These are phyloP conservation scores for Hypoxylon sp. DNA, from an alignment of 2,329 filamentous ascomycete genomes.

Conservation along the genomic window DNA sequence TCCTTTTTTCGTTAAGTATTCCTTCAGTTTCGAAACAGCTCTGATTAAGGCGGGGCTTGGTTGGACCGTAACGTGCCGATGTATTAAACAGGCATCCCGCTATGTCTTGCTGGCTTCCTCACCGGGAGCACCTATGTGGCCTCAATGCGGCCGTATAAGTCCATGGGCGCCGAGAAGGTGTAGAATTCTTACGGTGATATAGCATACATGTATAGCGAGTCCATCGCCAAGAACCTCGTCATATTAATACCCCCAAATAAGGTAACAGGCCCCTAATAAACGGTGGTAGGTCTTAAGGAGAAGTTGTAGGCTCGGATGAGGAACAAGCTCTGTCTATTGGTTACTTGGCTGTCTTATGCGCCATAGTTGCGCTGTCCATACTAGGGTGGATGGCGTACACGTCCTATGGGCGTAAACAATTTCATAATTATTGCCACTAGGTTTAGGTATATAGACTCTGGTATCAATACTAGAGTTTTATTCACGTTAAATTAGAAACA, in stretches of 20 bases:
- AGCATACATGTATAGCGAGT: constrained; percentile 73
- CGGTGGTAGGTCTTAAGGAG: constrained; percentile 58
- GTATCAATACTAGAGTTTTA: too few species aligned
- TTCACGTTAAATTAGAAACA: too few species aligned
- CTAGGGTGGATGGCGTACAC: too few species aligned
- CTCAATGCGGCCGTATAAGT: constrained; percentile 74
- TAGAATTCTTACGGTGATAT: constrained; percentile 68
- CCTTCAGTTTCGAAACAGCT: not conserved
- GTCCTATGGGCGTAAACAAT: too few species aligned
- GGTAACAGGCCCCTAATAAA: constrained; percentile 56
- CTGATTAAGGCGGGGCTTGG: constrained; percentile 46
- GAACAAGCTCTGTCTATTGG: constrained; percentile 46
- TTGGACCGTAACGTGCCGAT: constrained; percentile 69
- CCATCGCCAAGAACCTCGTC: constrained; percentile 71
- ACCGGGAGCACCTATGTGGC: constrained; percentile 69
- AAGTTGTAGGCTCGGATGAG: constrained; percentile 56
- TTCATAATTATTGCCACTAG: too few species aligned
- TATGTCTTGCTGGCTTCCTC: constrained; percentile 72
- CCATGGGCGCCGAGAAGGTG: too few species aligned
- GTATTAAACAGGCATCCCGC: constrained; percentile 70
- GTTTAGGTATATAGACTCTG: too few species aligned
- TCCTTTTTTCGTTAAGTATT: not conserved
- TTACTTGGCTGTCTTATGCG: too few species aligned
- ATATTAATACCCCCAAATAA: constrained; percentile 69
- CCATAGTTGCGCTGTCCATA: too few species aligned